These are phyloP conservation scores for Neohortaea acidophila DNA, from an alignment of 495 filamentous ascomycete species.

Conservation along the genomic window DNA sequence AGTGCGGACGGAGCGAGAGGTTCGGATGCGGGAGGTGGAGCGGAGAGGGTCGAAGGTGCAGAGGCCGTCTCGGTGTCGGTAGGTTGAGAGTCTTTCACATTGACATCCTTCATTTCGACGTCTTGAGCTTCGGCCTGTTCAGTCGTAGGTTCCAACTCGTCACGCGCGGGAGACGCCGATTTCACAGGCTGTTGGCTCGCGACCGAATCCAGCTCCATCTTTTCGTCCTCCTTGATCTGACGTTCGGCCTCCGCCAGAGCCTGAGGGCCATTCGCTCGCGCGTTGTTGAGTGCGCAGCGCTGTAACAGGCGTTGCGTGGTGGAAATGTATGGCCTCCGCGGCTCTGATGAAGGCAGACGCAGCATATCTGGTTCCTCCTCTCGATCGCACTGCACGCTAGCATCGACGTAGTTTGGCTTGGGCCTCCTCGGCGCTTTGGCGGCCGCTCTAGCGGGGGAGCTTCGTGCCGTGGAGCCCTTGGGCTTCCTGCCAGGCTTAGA, in stretches of 20 bases:
- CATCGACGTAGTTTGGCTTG: conserved; percentile 6
- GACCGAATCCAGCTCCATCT: conserved; percentile 4
- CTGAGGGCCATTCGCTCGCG: background rate
- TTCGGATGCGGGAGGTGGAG: no score
- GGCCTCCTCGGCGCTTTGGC: background rate
- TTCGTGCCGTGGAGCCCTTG: conserved; percentile 1
- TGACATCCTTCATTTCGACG: no score
- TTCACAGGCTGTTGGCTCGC: no score
- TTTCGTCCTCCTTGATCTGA: background rate
- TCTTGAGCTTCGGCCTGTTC: no score
- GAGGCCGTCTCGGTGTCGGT: no score
- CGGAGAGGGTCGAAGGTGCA: no score
- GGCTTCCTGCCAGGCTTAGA: conserved; percentile 3
- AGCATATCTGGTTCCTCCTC: conserved; percentile 8
- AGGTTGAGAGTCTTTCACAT: no score
- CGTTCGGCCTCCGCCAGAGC: background rate
- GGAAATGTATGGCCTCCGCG: conserved; percentile 5
- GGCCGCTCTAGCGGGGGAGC: conserved; percentile 1
- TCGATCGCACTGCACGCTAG: conserved; percentile 13
- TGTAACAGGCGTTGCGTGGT: conserved; percentile 9
- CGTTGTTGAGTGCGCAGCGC: conserved; percentile 10
- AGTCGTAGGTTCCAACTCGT: no score
- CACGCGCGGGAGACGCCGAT: no score
- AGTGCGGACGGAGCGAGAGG: no score
- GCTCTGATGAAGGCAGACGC: background rate